Conservation (phyloP, 371 early-diverging fungal genomes). For the Synchytrium microbalum region DNA sequence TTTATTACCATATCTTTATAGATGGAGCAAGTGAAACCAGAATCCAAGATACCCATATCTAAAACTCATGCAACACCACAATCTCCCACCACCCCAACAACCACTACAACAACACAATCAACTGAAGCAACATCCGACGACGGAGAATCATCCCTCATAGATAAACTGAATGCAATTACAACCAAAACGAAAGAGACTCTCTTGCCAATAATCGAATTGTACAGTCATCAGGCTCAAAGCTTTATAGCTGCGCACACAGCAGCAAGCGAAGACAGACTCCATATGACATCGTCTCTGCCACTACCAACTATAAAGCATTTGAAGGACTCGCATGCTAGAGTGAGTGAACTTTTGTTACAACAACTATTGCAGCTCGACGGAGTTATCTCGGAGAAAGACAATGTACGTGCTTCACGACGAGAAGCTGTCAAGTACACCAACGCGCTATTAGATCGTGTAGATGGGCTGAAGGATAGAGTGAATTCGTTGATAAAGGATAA, state of each 20-base stretch:
- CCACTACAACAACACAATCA: too few relatives aligned
- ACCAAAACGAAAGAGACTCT: not conserved
- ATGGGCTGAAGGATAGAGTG: constrained; percentile 27
- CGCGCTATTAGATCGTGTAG: constrained; percentile 25
- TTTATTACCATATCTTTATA: too few relatives aligned
- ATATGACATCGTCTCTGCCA: not conserved
- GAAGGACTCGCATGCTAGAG: constrained; percentile 18
- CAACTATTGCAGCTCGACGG: constrained; percentile 33
- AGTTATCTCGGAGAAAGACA: constrained; percentile 18
- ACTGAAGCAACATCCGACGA: not conserved
- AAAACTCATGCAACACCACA: too few relatives aligned
- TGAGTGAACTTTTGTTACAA: constrained; percentile 32
- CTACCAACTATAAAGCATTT: constrained; percentile 18
- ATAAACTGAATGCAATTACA: not conserved
- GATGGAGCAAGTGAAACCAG: too few relatives aligned
- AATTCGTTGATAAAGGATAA: constrained; percentile 6
- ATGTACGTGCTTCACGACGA: constrained; percentile 22
- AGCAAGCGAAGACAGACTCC: not conserved
- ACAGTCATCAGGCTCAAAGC: not conserved
- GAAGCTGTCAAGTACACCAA: constrained; percentile 26
- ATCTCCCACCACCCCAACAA: too few relatives aligned
- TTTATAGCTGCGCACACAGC: not conserved
- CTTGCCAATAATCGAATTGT: not conserved
- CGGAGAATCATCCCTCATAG: not conserved
- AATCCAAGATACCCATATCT: too few relatives aligned